phyloP scores from a whole-genome alignment of 2,329 filamentous ascomycete genomes.

The Curvularia sp. region DNA sequence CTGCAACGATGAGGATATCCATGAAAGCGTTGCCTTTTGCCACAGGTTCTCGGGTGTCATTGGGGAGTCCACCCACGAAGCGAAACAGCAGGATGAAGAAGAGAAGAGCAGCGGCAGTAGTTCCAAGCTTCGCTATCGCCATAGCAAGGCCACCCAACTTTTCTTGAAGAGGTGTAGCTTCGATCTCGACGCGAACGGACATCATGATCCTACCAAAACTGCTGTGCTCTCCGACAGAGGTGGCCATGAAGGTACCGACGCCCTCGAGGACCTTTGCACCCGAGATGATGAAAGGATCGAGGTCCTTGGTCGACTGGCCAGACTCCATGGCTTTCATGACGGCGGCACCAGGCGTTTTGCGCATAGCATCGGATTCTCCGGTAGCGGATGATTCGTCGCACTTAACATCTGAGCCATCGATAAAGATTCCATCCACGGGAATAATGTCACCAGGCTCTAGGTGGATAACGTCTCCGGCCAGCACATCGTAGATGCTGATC shows the following conservation, averaged over 20 bases:
- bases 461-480: conserved; percentile 73
- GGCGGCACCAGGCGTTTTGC: conserved; percentile 67
- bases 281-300: conserved; percentile 70
- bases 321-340: conserved; percentile 64
- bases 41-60: conserved; percentile 32
- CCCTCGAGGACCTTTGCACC: conserved; percentile 63
- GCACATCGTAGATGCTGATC: conserved; percentile 64
- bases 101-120: conserved; percentile 46
- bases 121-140: conserved; percentile 60
- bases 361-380: conserved; percentile 74
- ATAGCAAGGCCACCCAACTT: conserved; percentile 61
- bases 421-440: conserved; percentile 73
- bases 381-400: conserved; percentile 77
- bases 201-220: conserved; percentile 65
- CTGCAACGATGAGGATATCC: conserved; percentile 52
- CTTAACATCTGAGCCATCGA: conserved; percentile 68
- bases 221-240: conserved; percentile 62
- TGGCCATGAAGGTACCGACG: conserved; percentile 61
- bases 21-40: conserved; percentile 49
- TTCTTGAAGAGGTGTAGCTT: conserved; percentile 62
- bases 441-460: conserved; percentile 73
- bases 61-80: conserved; percentile 44
- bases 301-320: conserved; percentile 56
- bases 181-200: conserved; percentile 61
- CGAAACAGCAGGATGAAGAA: conserved; percentile 52